Conservation (phyloP, 805 yeast species). For the Teunomyces cretensis region DNA sequence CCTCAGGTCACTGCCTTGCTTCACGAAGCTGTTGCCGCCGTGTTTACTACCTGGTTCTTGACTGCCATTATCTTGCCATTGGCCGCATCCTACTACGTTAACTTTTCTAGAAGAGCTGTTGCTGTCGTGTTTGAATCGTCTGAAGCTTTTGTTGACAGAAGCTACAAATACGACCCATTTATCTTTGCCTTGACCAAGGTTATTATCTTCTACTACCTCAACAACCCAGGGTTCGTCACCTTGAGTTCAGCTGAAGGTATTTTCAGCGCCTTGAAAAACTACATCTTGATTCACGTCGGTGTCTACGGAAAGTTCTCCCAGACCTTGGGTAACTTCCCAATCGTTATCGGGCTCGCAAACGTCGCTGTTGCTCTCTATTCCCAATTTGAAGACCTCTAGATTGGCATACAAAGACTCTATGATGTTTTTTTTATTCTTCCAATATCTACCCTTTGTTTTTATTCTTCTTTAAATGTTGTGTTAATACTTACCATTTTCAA, state of each 20-base stretch:
- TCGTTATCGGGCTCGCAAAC: slow-evolving; percentile 47
- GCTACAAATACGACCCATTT: slow-evolving; percentile 53
- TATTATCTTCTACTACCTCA: slow-evolving; percentile 39
- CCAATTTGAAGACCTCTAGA: slow-evolving; percentile 44
- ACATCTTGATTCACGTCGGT: slow-evolving; percentile 35
- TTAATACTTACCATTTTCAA: slow-evolving; percentile 1
- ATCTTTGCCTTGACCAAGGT: slow-evolving; percentile 44
- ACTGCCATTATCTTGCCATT: slow-evolving; percentile 43
- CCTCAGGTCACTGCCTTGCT: slow-evolving; percentile 39
- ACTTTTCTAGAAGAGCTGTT: slow-evolving; percentile 45
- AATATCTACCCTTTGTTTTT: slow-evolving; percentile 8
- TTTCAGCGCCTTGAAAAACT: slow-evolving; percentile 27
- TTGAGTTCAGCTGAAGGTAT: slow-evolving; percentile 25
- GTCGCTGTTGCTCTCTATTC: slow-evolving; percentile 52
- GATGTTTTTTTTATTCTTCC: background rate
- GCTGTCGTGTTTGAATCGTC: slow-evolving; percentile 32
- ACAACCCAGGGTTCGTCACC: slow-evolving; percentile 30
- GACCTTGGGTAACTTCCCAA: slow-evolving; percentile 47
- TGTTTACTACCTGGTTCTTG: slow-evolving; percentile 44
- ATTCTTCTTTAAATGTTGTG: slow-evolving; percentile 3
- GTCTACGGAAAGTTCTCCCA: slow-evolving; percentile 35
- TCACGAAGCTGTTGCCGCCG: slow-evolving; percentile 18
- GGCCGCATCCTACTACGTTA: slow-evolving; percentile 48
- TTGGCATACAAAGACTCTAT: background rate
- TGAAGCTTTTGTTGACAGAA: slow-evolving; percentile 32